These are phyloP conservation scores for Martiniozyma abietophila DNA, from an alignment of 805 yeast genomes.

Conservation along the genomic window DNA sequence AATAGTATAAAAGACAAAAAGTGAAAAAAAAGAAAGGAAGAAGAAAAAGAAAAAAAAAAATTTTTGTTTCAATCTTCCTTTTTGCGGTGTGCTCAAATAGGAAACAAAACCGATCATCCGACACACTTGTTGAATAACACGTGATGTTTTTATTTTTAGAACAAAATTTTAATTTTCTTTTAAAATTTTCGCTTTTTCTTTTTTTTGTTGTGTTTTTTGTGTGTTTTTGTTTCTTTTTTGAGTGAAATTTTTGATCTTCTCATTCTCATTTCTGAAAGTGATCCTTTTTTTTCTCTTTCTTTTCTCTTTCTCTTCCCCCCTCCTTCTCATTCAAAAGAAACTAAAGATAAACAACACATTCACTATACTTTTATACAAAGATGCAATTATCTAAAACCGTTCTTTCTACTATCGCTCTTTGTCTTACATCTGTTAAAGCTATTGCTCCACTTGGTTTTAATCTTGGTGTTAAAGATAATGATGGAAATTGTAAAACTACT, in stretches of 20 bases:
- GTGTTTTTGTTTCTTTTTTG: too few relatives aligned
- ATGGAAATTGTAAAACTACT: constrained; percentile 68
- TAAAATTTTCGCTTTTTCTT: too few relatives aligned
- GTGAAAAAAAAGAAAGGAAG: not conserved
- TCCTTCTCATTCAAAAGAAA: not conserved
- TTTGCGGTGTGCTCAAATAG: too few relatives aligned
- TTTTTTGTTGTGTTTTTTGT: too few relatives aligned
- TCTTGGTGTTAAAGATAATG: constrained; percentile 72
- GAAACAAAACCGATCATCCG: too few relatives aligned
- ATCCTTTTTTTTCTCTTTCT: not conserved
- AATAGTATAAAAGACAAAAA: not conserved
- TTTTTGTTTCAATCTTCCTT: constrained; percentile 3
- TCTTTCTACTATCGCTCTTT: constrained; percentile 18
- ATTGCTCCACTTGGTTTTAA: constrained; percentile 54
- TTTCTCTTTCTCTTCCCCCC: not conserved
- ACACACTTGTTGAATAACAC: too few relatives aligned
- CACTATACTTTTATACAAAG: constrained; percentile 3
- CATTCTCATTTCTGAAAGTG: too few relatives aligned
- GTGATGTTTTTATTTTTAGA: too few relatives aligned
- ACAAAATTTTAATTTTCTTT: too few relatives aligned
- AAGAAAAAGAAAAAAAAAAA: constrained; percentile 1
- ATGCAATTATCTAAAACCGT: constrained; percentile 17
- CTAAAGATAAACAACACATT: too few relatives aligned
- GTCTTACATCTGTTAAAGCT: constrained; percentile 17
- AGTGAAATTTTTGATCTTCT: too few relatives aligned